Conservation (phyloP, 2,329 filamentous ascomycete species). For the Pseudogymnoascus pannorum region DNA sequence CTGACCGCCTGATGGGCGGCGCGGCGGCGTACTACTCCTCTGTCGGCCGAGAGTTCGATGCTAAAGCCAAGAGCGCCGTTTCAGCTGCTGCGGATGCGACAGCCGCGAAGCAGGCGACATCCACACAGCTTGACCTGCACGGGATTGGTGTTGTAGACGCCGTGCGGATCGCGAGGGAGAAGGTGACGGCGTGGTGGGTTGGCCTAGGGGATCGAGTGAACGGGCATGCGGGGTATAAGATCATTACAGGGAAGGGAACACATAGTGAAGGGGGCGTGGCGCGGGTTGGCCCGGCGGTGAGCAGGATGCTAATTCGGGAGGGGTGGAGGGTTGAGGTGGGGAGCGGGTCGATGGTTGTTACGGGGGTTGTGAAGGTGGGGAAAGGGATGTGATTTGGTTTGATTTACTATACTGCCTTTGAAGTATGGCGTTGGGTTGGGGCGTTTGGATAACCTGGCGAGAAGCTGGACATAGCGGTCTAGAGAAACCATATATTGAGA, state of each 20-base stretch:
- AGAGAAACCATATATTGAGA: not conserved
- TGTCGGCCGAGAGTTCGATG: conserved; percentile 57
- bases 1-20: conserved; percentile 65
- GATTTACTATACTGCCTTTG: not conserved
- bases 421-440: not conserved
- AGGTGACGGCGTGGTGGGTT: conserved; percentile 70
- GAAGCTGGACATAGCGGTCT: not conserved
- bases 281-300: conserved; percentile 72
- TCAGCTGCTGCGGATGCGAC: conserved; percentile 63
- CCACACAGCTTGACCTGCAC: conserved; percentile 66
- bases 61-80: conserved; percentile 48
- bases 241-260: conserved; percentile 74
- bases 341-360: conserved; percentile 63
- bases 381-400: conserved; percentile 7
- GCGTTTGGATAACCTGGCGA: not conserved
- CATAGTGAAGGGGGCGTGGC: conserved; percentile 74
- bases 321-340: conserved; percentile 77
- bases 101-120: conserved; percentile 59
- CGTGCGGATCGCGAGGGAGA: conserved; percentile 64
- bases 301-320: conserved; percentile 62
- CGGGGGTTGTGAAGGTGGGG: conserved; percentile 40
- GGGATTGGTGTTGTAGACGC: conserved; percentile 76
- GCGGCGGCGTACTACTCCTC: conserved; percentile 71
- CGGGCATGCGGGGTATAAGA: conserved; percentile 50
- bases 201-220: conserved; percentile 51